Evolutionary conservation across 768 basidiomycete species (phyloP), one percentile per base, ranked within the genome.

Genomic region (Coprinopsis marcescibilis): DNA sequence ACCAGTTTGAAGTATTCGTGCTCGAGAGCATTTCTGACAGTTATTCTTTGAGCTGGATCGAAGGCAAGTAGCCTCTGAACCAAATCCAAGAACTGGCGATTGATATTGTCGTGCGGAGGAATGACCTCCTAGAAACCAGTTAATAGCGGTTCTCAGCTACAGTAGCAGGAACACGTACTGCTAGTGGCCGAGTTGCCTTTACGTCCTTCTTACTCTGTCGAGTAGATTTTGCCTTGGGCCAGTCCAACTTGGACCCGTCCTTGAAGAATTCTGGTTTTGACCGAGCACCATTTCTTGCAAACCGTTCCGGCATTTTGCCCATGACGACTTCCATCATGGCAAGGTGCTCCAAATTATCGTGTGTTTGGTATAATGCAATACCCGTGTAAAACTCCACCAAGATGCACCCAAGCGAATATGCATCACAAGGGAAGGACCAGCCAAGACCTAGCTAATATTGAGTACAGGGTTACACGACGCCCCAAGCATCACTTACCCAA

Each of bases 291-390:
- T 76, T 73, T 34, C 85, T 76, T 30, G 81, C 80, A 60, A 95
- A 91, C 4, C 84, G 81, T 42, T 87, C 83, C 0, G 94, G 90
- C 85, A 98, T 94, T 70, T 88, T 89, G 49, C 95, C 95, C 89
- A 98, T 97, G 30, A 98, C 96, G 63, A 89, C 85, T 63, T 98
- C 94, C 96, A 99, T 99, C 96, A 99, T 99, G 32, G 95, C 96
- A 12, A 99, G 80, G 66, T 99, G 96, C 64, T 99, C 96, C 7
- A 98, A 78, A 63, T 99, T 98, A 67, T 98, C 95, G 59, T 98
- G 96, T 0, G 96, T 98, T 66, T 99, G 96, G 69, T 96, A 99
- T n/a, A 99, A 77, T 6, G 96, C 96, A 26, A 92, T 81, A 21
- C 96, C 96, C 14, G 96, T 99, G 69, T 82, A 95, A 64, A 99